Evolutionary conservation across 1,139 yeast species (phyloP).

Genomic region (Zygoascus hellenicus): DNA sequence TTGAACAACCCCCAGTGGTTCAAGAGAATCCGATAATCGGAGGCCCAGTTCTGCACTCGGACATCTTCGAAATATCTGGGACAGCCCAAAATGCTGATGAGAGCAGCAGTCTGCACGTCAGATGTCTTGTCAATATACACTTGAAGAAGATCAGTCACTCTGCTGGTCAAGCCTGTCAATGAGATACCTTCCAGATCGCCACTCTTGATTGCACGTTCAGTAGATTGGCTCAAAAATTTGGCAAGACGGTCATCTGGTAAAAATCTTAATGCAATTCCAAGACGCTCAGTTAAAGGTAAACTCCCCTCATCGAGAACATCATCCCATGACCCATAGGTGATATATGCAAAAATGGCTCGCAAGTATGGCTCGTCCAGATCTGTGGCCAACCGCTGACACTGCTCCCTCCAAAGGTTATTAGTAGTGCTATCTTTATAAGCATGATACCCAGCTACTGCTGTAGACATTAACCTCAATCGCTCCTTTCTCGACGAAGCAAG

Average conservation of each 20-base stretch:
- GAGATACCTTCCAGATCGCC: constrained; percentile 92
- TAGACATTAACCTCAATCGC: constrained; percentile 70
- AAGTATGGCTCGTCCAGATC: constrained; percentile 87
- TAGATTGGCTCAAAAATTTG: constrained; percentile 54
- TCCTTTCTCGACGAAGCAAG: constrained; percentile 54
- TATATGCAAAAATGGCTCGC: constrained; percentile 86
- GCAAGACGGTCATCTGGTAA: constrained; percentile 64
- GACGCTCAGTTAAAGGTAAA: constrained; percentile 76
- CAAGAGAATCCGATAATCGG: constrained; percentile 60
- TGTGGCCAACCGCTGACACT: constrained; percentile 79
- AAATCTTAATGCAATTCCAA: constrained; percentile 86
- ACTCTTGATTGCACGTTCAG: constrained; percentile 60
- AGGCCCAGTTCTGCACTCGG: constrained; percentile 73
- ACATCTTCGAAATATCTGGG: constrained; percentile 73
- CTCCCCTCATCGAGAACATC: constrained; percentile 89
- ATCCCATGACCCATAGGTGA: constrained; percentile 95
- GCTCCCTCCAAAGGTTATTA: constrained; percentile 92
- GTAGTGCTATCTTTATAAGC: constrained; percentile 57
- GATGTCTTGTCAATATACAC: constrained; percentile 84
- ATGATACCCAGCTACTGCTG: constrained; percentile 90
- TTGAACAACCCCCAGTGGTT: constrained; percentile 83
- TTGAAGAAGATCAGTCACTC: constrained; percentile 76
- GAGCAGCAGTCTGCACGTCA: constrained; percentile 89
- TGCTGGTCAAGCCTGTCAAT: constrained; percentile 81
- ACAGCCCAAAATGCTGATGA: constrained; percentile 72